Evolutionary conservation across 495 filamentous ascomycete species (phyloP), one percentile per base, ranked within the genome.

Genomic region (Lichenothelia convexa): DNA sequence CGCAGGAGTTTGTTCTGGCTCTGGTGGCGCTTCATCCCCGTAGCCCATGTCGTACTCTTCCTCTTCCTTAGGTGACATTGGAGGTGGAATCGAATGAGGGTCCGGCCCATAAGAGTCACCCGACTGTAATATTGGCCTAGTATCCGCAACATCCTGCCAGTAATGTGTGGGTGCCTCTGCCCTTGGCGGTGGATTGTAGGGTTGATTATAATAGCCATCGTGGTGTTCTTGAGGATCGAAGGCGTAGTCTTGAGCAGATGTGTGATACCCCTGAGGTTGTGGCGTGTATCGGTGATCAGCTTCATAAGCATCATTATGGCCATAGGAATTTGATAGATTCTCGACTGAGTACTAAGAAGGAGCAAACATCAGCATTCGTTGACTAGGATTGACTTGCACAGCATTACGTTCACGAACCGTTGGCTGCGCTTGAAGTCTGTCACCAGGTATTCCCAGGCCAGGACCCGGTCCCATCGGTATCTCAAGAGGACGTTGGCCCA

Each of bases 191-290:
- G 81, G 78, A 41, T 83, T 63, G 55, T 93, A 89, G 3, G 80
- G 78, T 47, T 73, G 75, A 36, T 73, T 78, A 50, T 79, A 89
- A 58, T 93, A 91, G 30, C 75, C 69, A 55, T 93, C 81, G 47
- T 86, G 81, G 45, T 91, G 83, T 26, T 71, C 74, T 53, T 84
- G 71, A 9, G 86, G 85, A 39, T 81, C 72, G 23, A 94, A 55
- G 4, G 72, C 59, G 53, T 87, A 91, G 18, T 83, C 78, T 39
- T 67, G 56, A 21, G 55, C 29, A 47, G 54, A 50, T 16, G 45
- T 45, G 16, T 56, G 60, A 24, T 58, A 41, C 12, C 58, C 44
- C 40, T 57, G 31, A 37, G 51, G 49, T 19, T 42, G 38, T 3
- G 49, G 47, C 11, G 46, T 45, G 42, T 52, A 48, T 27, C 39